Conservation (phyloP, 176 grass and related monocot genomes). For the Puya raimondii region DNA sequence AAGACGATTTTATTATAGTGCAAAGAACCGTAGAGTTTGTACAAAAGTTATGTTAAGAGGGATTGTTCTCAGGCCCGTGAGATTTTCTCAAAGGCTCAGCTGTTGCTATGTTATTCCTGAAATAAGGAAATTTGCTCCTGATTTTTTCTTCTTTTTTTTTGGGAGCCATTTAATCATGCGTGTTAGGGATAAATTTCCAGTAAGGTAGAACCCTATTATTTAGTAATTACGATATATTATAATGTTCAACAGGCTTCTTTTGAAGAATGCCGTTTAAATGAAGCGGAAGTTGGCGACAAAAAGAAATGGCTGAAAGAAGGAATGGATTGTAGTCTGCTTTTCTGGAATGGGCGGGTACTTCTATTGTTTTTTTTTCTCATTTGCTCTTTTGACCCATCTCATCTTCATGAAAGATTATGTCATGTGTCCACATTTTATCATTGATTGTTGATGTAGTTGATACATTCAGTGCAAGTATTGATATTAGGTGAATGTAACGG, state of each 20-base stretch:
- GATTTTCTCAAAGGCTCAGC: too few species aligned
- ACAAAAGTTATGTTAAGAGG: too few species aligned
- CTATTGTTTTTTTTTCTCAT: not conserved
- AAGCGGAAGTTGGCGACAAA: conserved; percentile 69
- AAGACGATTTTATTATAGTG: too few species aligned
- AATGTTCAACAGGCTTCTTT: conserved; percentile 32
- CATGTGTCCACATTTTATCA: not conserved
- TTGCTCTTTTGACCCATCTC: not conserved
- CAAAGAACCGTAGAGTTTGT: too few species aligned
- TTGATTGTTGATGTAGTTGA: not conserved
- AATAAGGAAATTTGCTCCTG: too few species aligned
- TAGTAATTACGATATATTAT: conserved; percentile 20
- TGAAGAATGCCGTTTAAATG: conserved; percentile 79
- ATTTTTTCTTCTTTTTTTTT: too few species aligned
- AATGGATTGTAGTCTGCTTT: conserved; percentile 76
- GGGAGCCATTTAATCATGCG: too few species aligned
- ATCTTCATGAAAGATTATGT: not conserved
- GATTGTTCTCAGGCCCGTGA: too few species aligned
- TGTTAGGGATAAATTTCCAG: too few species aligned
- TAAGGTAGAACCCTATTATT: not conserved
- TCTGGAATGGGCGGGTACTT: conserved; percentile 89
- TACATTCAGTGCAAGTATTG: too few species aligned
- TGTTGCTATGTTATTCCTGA: too few species aligned
- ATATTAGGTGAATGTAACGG: too few species aligned
- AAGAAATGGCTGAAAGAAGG: conserved; percentile 90